phyloP scores from a whole-genome alignment of 345 rosid species.

The Gossypium ekmanianum region DNA sequence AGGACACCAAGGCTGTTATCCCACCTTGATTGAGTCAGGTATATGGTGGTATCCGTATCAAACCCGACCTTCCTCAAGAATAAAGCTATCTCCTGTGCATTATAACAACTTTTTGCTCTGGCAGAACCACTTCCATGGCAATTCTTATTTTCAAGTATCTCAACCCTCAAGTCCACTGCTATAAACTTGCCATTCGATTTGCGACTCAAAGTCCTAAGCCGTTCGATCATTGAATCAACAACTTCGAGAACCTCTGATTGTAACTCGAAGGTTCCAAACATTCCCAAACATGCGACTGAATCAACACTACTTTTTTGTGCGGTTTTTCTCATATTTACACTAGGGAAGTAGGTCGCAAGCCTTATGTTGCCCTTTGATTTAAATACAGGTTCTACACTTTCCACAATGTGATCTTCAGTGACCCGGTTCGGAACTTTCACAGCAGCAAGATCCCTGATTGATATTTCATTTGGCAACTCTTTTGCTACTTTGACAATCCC shows the following conservation, averaged over 20 bases:
- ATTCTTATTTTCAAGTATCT: conserved; percentile 59
- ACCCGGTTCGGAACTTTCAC: conserved; percentile 88
- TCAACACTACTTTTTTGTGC: conserved; percentile 53
- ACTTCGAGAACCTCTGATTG: conserved; percentile 73
- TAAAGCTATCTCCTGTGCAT: conserved; percentile 66
- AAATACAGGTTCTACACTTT: conserved; percentile 58
- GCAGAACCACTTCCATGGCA: conserved; percentile 50
- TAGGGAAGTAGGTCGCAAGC: conserved; percentile 82
- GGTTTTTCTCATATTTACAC: conserved; percentile 79
- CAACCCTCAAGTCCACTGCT: conserved; percentile 86
- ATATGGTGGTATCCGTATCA: conserved; percentile 65
- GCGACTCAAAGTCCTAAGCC: conserved; percentile 66
- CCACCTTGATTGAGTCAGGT: conserved; percentile 93
- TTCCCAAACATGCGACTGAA: conserved; percentile 69
- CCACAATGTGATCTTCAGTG: conserved; percentile 64
- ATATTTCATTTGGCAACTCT: conserved; percentile 61
- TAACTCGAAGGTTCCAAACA: conserved; percentile 81
- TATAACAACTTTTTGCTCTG: conserved; percentile 71
- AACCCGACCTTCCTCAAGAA: conserved; percentile 88
- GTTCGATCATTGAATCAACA: conserved; percentile 72
- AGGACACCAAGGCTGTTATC: conserved; percentile 73
- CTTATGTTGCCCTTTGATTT: conserved; percentile 74
- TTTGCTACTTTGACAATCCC: conserved; percentile 65
- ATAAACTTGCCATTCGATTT: conserved; percentile 70
- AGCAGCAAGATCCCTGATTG: conserved; percentile 59